Evolutionary conservation across 2,329 filamentous ascomycete species (phyloP), one percentile per base, ranked within the genome.

Genomic region (Colletotrichum sp.): DNA sequence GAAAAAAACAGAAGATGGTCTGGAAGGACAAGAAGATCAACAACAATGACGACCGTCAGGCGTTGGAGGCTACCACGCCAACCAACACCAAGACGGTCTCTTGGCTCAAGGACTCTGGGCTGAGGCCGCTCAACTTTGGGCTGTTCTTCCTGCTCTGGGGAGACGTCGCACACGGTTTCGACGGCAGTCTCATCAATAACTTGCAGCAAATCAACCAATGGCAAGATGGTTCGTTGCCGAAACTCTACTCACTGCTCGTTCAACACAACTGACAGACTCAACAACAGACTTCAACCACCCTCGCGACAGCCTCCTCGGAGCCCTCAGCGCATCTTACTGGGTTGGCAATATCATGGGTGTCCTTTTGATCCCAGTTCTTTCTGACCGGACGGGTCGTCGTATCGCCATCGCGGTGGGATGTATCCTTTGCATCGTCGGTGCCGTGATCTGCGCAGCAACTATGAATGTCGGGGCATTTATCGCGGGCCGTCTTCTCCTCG

Each of bases 121-220:
- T 76, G 8, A 34, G 73, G 7, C 73, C 73, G 2, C 70, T 76
- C 21, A 76, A 76, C 49, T 73, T 76, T 9, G 70, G 73, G 2
- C 80, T 85, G 1, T 85, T 84, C 65, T 77, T 83, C 49, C 78
- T 81, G 6, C 81, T 85, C 13, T 83, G 84, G 28, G 81, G 82
- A 8, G 83, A 84, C 34, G 82, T 82, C 34, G 89, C 89, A 6
- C 88, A 86, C 72, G 87, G 88, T 1, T 89, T 88, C 39, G 87
- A 89, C 77, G 87, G 87, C 3, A 86, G 85, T 16, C 87, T 90
- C 82, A 88, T 89, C 83, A 89, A 90, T 74, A 86, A 85, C 12
- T 78, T 90, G 2, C 88, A 90, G 75, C 82, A 85, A 0, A 80
- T 88, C 3, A 78, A 81, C 0, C 80, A 83, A n/a, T 88, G 86